Percentiles rank a stretch among this genome's conserved stretches.
These are phyloP conservation scores for Lactarius trivialis DNA, from an alignment of 768 basidiomycete genomes.

Conservation along the genomic window DNA sequence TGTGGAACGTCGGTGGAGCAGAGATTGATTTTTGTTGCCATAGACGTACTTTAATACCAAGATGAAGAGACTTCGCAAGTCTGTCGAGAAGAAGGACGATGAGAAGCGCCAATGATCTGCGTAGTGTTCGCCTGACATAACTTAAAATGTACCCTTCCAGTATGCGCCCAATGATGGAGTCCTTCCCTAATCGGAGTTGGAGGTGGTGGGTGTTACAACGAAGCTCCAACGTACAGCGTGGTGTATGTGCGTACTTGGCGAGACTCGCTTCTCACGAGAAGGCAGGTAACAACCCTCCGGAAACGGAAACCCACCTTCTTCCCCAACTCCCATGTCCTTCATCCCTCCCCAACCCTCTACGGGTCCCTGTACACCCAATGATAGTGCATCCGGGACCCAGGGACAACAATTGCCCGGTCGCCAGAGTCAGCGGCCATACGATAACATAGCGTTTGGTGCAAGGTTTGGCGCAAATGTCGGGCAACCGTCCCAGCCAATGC, in stretches of 20 bases:
- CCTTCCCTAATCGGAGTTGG: background rate
- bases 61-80: conserved; percentile 46
- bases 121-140: background rate
- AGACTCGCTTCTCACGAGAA: background rate
- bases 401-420: background rate
- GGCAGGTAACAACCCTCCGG: background rate
- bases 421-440: background rate
- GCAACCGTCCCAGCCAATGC: background rate
- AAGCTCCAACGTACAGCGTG: background rate
- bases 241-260: background rate
- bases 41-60: conserved; percentile 68
- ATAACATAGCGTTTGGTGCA: background rate
- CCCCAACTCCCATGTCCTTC: background rate
- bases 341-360: background rate
- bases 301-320: background rate
- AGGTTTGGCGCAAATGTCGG: background rate
- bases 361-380: background rate
- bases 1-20: conserved; percentile 3
- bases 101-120: background rate
- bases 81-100: conserved; percentile 45
- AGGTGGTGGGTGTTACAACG: background rate
- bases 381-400: background rate
- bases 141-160: background rate
- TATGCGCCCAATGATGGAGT: background rate
- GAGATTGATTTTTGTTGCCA: background rate